Percentiles rank a stretch among this genome's conserved stretches.
These are phyloP conservation scores for Jaapia argillacea DNA, from an alignment of 768 basidiomycete genomes.

Conservation along the genomic window DNA sequence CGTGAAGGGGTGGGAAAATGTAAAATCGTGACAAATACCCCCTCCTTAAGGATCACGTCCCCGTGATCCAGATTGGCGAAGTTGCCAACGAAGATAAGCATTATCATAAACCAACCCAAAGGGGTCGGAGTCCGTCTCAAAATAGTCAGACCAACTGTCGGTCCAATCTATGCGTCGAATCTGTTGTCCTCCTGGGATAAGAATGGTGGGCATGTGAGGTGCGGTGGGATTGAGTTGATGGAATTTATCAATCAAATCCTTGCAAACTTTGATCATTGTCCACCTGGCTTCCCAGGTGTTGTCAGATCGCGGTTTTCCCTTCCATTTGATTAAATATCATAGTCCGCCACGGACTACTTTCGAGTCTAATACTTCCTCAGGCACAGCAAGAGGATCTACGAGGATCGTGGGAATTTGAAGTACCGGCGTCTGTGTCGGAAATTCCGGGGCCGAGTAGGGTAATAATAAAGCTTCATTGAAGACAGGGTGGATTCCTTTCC, in stretches of 20 bases:
- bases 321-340: slow-evolving; percentile 14
- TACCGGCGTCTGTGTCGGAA: slow-evolving; percentile 7
- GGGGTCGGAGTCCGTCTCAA: no score
- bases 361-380: slow-evolving; percentile 10
- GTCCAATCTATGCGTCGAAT: no score
- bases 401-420: slow-evolving; percentile 5
- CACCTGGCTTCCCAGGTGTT: slow-evolving; percentile 11
- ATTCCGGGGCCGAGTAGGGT: slow-evolving; percentile 5
- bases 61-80: no score
- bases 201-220: neutral
- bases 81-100: no score
- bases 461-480: slow-evolving; percentile 6
- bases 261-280: neutral
- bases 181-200: neutral
- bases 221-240: neutral
- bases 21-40: no score
- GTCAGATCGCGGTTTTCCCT: slow-evolving; percentile 10
- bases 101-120: no score
- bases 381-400: slow-evolving; percentile 6
- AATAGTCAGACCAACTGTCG: no score
- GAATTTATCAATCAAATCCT: neutral
- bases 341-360: neutral
- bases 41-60: no score
- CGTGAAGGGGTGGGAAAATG: no score
- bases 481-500: slow-evolving; percentile 18